Evolutionary conservation across 2,329 filamentous ascomycete species (phyloP).

Genomic region (Nectriaceae sp.): DNA sequence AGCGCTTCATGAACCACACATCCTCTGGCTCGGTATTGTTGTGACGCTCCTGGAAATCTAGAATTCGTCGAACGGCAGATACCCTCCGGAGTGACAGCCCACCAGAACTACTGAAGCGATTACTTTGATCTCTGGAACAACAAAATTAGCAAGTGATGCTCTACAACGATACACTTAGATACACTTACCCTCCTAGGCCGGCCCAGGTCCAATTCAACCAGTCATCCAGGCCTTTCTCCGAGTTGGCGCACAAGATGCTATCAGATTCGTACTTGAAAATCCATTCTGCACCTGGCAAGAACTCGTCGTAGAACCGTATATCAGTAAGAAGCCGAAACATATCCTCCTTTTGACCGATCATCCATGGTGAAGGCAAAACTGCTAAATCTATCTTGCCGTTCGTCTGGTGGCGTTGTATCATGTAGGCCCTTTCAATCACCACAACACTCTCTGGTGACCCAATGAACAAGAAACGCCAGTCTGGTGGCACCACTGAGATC

Average conservation of each 20-base stretch:
- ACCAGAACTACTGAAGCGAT: slow-evolving; percentile 53
- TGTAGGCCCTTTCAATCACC: slow-evolving; percentile 45
- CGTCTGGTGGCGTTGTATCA: slow-evolving; percentile 50
- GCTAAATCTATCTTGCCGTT: slow-evolving; percentile 54
- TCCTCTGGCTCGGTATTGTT: slow-evolving; percentile 56
- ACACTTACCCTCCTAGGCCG: slow-evolving; percentile 48
- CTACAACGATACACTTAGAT: slow-evolving; percentile 33
- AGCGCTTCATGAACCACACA: slow-evolving; percentile 54
- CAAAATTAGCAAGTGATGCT: no score
- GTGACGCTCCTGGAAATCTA: slow-evolving; percentile 50
- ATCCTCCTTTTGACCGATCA: slow-evolving; percentile 48
- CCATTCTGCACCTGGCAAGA: slow-evolving; percentile 53
- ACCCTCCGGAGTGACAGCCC: slow-evolving; percentile 56
- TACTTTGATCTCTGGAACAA: slow-evolving; percentile 11
- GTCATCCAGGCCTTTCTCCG: slow-evolving; percentile 51
- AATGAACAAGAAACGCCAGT: slow-evolving; percentile 57
- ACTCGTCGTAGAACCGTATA: slow-evolving; percentile 53
- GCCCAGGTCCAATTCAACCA: slow-evolving; percentile 58
- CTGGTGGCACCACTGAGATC: slow-evolving; percentile 52
- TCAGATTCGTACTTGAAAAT: slow-evolving; percentile 57
- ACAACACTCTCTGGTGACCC: slow-evolving; percentile 50
- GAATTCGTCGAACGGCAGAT: slow-evolving; percentile 49
- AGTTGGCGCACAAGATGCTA: slow-evolving; percentile 58
- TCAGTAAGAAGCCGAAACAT: slow-evolving; percentile 52
- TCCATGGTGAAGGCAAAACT: slow-evolving; percentile 50